Evolutionary conservation across 257 asterid species (phyloP).

Genomic region (Solanum sparsipilum): DNA sequence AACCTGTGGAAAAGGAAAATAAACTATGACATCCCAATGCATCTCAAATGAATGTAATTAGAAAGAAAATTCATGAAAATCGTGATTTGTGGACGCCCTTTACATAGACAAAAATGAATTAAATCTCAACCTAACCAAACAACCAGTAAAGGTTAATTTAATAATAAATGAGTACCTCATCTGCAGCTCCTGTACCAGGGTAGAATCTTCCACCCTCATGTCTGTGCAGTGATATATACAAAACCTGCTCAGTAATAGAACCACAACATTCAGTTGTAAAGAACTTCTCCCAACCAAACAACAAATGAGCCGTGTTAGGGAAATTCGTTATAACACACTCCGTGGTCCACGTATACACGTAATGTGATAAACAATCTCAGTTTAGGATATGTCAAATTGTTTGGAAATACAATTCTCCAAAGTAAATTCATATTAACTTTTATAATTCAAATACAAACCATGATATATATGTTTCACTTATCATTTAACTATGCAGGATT

Average conservation of each 20-base stretch:
- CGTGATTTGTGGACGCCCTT: not conserved
- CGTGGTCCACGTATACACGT: not conserved
- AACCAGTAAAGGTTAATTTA: not conserved
- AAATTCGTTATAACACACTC: not conserved
- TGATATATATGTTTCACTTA: not conserved
- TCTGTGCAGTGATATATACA: conserved; percentile 91
- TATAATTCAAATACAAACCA: not conserved
- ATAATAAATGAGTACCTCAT: conserved; percentile 43
- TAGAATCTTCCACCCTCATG: conserved; percentile 91
- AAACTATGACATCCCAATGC: not conserved
- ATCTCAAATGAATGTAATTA: not conserved
- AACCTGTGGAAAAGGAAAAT: conserved; percentile 39
- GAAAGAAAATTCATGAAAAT: not conserved
- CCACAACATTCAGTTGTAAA: not conserved
- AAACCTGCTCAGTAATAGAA: conserved; percentile 37
- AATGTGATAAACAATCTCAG: not conserved
- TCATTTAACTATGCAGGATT: not conserved
- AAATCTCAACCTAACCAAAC: not conserved
- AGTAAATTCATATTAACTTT: not conserved
- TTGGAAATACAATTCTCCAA: not conserved
- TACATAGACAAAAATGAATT: not conserved
- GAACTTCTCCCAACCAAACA: not conserved
- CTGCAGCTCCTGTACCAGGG: conserved; percentile 97
- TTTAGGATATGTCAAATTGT: not conserved
- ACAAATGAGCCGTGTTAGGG: not conserved